phyloP scores from a whole-genome alignment of 192 early-diverging fungal genomes.

The Dimargaris cristalligena region DNA sequence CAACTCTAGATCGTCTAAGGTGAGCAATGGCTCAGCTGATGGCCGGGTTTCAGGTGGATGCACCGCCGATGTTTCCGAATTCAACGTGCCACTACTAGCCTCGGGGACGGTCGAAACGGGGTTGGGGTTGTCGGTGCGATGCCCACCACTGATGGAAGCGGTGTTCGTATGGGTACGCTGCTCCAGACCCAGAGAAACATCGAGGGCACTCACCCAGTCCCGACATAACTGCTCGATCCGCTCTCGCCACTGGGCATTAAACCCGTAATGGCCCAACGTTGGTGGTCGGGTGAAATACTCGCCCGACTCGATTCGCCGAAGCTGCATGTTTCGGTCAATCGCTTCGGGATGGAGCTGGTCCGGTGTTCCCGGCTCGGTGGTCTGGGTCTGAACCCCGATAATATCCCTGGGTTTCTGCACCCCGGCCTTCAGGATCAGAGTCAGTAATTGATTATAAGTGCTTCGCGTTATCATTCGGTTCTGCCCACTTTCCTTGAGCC shows the following conservation, averaged over 20 bases:
- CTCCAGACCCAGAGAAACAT: neutral
- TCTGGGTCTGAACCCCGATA: neutral
- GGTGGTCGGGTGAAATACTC: neutral
- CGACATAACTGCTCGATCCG: slow-evolving; percentile 7
- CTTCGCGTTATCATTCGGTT: neutral
- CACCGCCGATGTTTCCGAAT: neutral
- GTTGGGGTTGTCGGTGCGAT: neutral
- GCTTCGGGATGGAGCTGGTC: neutral
- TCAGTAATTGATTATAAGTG: neutral
- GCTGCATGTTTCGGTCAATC: neutral
- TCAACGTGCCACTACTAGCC: neutral
- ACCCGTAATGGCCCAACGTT: neutral
- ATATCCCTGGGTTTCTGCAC: neutral
- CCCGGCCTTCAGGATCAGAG: neutral
- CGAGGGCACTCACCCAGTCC: slow-evolving; percentile 4
- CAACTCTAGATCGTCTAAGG: neutral
- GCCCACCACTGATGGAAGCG: neutral
- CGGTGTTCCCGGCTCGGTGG: neutral
- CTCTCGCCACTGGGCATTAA: neutral
- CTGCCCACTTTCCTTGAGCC: neutral
- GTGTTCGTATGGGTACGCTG: neutral
- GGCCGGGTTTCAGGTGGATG: neutral
- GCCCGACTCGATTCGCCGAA: neutral
- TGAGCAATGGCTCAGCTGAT: neutral
- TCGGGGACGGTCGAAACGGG: neutral